Conservation (phyloP, 2,329 filamentous ascomycete genomes). For the Colletotrichum tabaci region DNA sequence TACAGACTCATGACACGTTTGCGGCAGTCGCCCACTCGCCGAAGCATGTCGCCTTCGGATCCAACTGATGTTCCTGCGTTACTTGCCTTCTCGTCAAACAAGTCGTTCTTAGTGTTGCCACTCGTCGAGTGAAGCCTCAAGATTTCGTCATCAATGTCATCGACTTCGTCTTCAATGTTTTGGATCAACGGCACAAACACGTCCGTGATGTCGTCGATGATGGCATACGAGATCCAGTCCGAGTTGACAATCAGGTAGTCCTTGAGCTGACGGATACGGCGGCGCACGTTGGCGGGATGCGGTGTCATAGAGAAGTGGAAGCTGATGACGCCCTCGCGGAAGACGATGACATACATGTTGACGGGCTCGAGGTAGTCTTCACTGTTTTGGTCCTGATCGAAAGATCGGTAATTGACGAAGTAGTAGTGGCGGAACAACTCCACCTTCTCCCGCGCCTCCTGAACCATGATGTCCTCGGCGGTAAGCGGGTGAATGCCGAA, state of each 20-base stretch:
- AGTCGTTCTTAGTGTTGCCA: conserved; percentile 58
- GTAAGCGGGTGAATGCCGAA: conserved; percentile 98
- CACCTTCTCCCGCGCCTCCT: conserved; percentile 97
- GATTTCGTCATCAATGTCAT: conserved; percentile 95
- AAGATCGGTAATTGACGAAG: conserved; percentile 98
- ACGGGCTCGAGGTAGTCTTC: conserved; percentile 95
- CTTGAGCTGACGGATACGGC: conserved; percentile 91
- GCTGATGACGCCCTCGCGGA: conserved; percentile 93
- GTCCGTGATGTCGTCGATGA: conserved; percentile 98
- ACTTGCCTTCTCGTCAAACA: conserved; percentile 61
- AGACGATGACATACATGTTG: conserved; percentile 98
- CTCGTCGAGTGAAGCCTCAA: conserved; percentile 80
- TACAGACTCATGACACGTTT: conserved; percentile 99
- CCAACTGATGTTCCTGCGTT: conserved; percentile 63
- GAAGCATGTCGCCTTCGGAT: conserved; percentile 84
- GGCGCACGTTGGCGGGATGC: conserved; percentile 94
- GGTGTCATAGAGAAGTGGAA: conserved; percentile 98
- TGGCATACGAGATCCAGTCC: conserved; percentile 98
- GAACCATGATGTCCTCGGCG: conserved; percentile 96
- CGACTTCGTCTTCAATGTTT: conserved; percentile 94
- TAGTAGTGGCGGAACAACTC: conserved; percentile 98
- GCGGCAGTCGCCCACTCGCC: conserved; percentile 91
- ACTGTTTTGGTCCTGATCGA: conserved; percentile 92
- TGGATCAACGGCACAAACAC: conserved; percentile 95
- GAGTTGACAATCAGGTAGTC: conserved; percentile 94